Conservation (phyloP, 31 red algal genomes). For the Porphyra umbilicalis region DNA sequence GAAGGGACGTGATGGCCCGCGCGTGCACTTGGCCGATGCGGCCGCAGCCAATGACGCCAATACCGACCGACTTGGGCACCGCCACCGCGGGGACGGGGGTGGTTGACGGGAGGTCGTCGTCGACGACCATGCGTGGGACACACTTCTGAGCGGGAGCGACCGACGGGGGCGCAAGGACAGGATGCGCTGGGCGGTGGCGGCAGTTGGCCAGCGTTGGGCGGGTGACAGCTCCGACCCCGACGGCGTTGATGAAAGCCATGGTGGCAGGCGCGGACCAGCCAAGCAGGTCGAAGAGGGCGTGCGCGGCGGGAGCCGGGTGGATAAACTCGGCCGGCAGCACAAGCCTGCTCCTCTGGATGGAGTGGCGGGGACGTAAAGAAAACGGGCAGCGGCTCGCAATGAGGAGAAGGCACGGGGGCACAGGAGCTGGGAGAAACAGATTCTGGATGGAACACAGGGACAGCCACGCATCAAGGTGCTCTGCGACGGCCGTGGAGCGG, state of each 20-base stretch:
- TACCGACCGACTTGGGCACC: constrained; percentile 28
- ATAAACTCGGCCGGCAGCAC: too few species aligned
- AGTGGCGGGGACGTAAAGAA: too few species aligned
- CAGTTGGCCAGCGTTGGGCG: background rate
- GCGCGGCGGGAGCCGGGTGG: too few species aligned
- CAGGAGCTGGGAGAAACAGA: too few species aligned
- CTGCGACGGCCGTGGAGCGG: too few species aligned
- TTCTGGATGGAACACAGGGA: too few species aligned
- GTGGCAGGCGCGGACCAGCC: background rate
- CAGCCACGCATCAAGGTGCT: too few species aligned
- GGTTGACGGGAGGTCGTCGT: background rate
- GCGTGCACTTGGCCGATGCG: constrained; percentile 96
- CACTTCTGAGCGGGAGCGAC: too few species aligned
- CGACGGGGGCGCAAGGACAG: background rate
- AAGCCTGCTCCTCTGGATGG: too few species aligned
- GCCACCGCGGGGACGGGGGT: background rate
- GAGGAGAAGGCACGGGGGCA: too few species aligned
- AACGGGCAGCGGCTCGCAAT: too few species aligned
- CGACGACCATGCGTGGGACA: background rate
- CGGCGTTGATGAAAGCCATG: background rate
- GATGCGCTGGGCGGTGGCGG: background rate
- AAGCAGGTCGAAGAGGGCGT: too few species aligned
- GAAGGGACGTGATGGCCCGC: constrained; percentile 40
- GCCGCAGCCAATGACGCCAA: constrained; percentile 88
- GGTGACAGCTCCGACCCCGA: background rate